Percentiles rank a stretch among this genome's conserved stretches.
Evolutionary conservation across 257 asterid species (phyloP).

Genomic region (Solanum peruvianum): DNA sequence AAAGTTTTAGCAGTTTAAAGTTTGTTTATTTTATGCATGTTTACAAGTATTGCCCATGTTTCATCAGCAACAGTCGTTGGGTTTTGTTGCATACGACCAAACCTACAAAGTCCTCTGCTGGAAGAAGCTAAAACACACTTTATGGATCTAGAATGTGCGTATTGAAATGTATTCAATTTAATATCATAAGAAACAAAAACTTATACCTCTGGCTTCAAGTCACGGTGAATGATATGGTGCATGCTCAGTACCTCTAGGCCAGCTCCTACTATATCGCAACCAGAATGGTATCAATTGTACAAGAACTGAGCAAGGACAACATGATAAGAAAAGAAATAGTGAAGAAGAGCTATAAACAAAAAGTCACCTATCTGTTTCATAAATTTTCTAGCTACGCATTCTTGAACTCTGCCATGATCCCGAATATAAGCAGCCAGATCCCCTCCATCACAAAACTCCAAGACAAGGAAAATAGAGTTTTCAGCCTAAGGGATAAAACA

Average conservation of each 20-base stretch:
- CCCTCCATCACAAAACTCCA: conserved; percentile 49
- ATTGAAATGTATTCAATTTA: not conserved
- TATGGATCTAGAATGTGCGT: not conserved
- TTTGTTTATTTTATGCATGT: not conserved
- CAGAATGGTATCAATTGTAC: not conserved
- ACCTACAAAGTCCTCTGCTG: not conserved
- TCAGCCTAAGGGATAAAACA: conserved; percentile 20
- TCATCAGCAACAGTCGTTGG: not conserved
- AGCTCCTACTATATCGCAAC: conserved; percentile 17
- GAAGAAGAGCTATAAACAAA: not conserved
- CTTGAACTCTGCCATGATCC: conserved; percentile 35
- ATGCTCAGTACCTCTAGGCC: conserved; percentile 30
- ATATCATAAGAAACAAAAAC: not conserved
- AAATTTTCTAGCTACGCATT: conserved; percentile 21
- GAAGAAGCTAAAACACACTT: not conserved
- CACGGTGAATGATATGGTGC: conserved; percentile 31
- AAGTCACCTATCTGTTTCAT: conserved; percentile 41
- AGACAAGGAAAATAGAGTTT: conserved; percentile 22
- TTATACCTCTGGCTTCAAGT: conserved; percentile 47
- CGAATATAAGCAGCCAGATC: conserved; percentile 36
- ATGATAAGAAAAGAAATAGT: not conserved
- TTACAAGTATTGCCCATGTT: not conserved
- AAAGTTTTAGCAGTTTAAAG: not conserved
- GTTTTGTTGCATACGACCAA: not conserved
- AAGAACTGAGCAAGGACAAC: not conserved